phyloP scores from a whole-genome alignment of 441 rosid species.

The Kokia cookei region DNA sequence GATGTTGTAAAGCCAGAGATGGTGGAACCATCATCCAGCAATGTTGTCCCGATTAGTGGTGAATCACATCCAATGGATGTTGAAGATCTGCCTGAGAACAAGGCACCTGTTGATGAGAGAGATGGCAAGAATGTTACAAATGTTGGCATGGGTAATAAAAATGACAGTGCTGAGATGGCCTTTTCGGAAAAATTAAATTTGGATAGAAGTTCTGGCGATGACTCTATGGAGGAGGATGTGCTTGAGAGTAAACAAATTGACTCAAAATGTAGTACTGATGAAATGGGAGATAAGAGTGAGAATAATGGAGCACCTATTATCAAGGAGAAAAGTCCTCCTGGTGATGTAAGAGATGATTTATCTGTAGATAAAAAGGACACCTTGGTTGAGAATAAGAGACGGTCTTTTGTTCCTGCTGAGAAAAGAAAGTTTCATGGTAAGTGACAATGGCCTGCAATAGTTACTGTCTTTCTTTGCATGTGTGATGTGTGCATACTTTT shows the following conservation, averaged over 20 bases:
- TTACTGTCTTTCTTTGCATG: neutral
- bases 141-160: conserved; percentile 66
- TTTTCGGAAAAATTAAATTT: conserved; percentile 89
- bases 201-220: conserved; percentile 97
- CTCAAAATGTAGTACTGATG: conserved; percentile 51
- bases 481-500: neutral
- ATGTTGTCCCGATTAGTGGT: conserved; percentile 52
- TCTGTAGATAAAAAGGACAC: conserved; percentile 33
- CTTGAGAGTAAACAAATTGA: conserved; percentile 72
- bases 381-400: conserved; percentile 31
- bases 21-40: conserved; percentile 70
- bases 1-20: conserved; percentile 76
- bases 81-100: conserved; percentile 70
- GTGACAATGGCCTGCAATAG: conserved; percentile 1
- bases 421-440: conserved; percentile 86
- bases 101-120: conserved; percentile 46
- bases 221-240: conserved; percentile 91
- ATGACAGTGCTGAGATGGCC: conserved; percentile 57
- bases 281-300: conserved; percentile 44
- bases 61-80: conserved; percentile 91
- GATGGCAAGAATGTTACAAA: conserved; percentile 53
- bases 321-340: conserved; percentile 42
- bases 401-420: conserved; percentile 37
- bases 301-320: conserved; percentile 32
- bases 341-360: conserved; percentile 40